These are phyloP conservation scores for Dicorynia guianensis DNA, from an alignment of 306 rosid species.

Conservation along the genomic window DNA sequence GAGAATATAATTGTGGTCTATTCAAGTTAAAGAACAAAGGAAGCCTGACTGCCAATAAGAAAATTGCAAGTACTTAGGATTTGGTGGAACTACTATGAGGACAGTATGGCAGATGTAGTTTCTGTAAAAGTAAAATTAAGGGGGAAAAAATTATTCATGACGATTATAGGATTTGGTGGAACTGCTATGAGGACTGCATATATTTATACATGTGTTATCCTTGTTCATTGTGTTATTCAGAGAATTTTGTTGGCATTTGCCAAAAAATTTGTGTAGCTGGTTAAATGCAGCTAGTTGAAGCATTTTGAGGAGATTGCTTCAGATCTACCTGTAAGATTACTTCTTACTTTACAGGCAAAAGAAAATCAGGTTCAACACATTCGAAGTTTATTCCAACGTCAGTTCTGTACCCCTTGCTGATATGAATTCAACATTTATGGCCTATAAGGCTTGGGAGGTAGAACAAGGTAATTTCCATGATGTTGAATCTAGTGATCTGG, in stretches of 20 bases:
- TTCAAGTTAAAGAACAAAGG: conserved; percentile 19
- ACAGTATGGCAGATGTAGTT: too few relatives aligned
- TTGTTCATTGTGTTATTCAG: not conserved
- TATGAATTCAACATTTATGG: conserved; percentile 69
- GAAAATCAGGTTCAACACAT: conserved; percentile 78
- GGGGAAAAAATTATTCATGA: not conserved
- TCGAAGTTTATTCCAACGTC: conserved; percentile 83
- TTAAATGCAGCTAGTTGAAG: conserved; percentile 31
- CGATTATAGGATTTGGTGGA: not conserved
- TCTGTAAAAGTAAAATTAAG: not conserved
- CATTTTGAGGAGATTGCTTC: conserved; percentile 35
- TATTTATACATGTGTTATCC: not conserved
- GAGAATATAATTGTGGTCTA: conserved; percentile 27
- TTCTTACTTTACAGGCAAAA: conserved; percentile 62
- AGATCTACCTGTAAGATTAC: conserved; percentile 27
- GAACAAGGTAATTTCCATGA: conserved; percentile 61
- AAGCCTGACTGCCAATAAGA: conserved; percentile 2
- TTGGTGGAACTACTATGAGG: too few relatives aligned
- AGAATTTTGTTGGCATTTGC: conserved; percentile 8
- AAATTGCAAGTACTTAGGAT: too few relatives aligned
- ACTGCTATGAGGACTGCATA: not conserved
- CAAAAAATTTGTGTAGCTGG: not conserved
- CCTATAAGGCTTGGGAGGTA: conserved; percentile 87
- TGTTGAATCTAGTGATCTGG: conserved; percentile 50
- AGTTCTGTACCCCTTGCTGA: conserved; percentile 80